A percentile compares a stretch with the other conserved stretches of the same genome.
These are phyloP conservation scores for Carex littledalei DNA, from an alignment of 176 grass and related monocot species.

Conservation along the genomic window DNA sequence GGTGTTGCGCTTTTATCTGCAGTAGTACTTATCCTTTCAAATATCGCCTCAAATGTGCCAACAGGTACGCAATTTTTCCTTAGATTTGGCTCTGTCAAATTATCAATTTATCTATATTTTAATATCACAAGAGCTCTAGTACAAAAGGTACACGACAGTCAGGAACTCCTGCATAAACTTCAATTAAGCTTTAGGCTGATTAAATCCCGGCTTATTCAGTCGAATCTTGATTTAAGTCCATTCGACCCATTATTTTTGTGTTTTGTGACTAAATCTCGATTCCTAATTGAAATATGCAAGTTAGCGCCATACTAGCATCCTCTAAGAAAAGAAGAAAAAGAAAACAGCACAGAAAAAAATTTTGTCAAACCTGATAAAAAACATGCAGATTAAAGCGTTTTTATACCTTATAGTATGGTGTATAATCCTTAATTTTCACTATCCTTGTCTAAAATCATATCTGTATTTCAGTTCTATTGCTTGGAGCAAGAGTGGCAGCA, in stretches of 20 bases:
- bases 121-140: background rate
- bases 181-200: background rate
- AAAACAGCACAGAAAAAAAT: background rate
- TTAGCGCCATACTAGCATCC: background rate
- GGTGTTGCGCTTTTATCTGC: conserved; percentile 58
- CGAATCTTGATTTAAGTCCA: background rate
- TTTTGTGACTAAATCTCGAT: background rate
- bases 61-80: conserved; percentile 44
- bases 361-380: background rate
- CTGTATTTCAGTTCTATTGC: conserved; percentile 61
- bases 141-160: background rate
- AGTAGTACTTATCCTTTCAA: conserved; percentile 83
- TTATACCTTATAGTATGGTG: background rate
- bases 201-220: background rate
- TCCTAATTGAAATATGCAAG: background rate
- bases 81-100: background rate
- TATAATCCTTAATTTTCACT: background rate
- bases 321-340: background rate
- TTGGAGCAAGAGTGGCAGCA: conserved; percentile 77
- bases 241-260: background rate
- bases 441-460: background rate
- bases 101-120: background rate
- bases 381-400: background rate
- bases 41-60: conserved; percentile 93
- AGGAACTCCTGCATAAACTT: background rate